Evolutionary conservation across 1,284 basidiomycete genomes (phyloP), one percentile per base, ranked within the genome.

Genomic region (Ustilago trichophora): DNA sequence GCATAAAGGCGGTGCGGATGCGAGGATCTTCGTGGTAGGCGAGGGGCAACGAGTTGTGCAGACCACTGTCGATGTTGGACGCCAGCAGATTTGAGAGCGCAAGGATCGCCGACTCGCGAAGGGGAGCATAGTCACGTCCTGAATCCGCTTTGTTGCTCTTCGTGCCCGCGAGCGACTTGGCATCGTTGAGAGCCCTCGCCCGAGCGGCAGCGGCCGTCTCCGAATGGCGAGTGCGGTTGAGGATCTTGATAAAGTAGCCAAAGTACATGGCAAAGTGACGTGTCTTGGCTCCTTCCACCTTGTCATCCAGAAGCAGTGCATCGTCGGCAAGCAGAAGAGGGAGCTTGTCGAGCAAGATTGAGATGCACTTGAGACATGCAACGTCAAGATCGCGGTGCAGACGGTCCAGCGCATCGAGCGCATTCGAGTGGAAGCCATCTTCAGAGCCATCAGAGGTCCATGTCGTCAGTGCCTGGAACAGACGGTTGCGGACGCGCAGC

Each of bases 21-120:
- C 87, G 83, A 15, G 86, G 84, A 75, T 94, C 90, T 22, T 85
- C 83, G 73, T 92, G 89, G 73, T 92, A 93, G 3, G 90, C 91
- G 51, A 91, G 83, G 2, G 88, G 84, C 24, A 95, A 86, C 75
- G 90, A 93, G 80, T 93, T 91, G 81, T 93, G 93, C 72, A 95
- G 87, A 12, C 92, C 92, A 66, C 88, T 90, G 75, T 95, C 91
- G 26, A 91, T 89, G 77, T 95, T 96, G 16, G 91, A 87, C 22
- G 87, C 88, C 52, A 95, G 87, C 6, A 95, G 84, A 65, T 93
- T 88, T 0, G 92, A 87, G 3, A 95, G 85, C 0, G 90, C 91
- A 21, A 73, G 35, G 41, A 78, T 77, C 8, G 76, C 76, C 10
- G 70, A 74, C 16, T 73, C 64, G 16, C 73, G 71, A 8, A 78